A percentile compares a stretch with the other conserved stretches of the same genome.
These are phyloP conservation scores for Lactifluus rugatus DNA, from an alignment of 768 basidiomycete genomes.

Conservation along the genomic window DNA sequence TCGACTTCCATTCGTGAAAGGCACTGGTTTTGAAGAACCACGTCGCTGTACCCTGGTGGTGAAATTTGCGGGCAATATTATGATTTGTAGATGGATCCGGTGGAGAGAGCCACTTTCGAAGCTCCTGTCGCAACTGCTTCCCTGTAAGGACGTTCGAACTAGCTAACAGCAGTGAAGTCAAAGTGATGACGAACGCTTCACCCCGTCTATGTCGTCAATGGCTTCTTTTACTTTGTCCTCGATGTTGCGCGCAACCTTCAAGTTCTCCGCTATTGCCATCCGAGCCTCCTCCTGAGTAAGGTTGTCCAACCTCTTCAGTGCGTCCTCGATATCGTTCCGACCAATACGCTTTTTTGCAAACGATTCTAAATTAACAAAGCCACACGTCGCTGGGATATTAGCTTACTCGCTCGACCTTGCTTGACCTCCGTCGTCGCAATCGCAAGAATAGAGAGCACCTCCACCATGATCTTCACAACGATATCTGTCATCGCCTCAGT, in stretches of 20 bases:
- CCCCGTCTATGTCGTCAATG: background rate
- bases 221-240: background rate
- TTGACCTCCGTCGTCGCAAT: background rate
- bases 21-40: background rate
- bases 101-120: background rate
- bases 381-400: background rate
- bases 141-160: background rate
- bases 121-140: background rate
- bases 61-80: background rate
- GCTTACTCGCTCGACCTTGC: background rate
- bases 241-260: background rate
- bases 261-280: background rate
- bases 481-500: background rate
- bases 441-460: background rate
- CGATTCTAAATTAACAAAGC: background rate
- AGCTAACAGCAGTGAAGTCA: background rate
- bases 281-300: background rate
- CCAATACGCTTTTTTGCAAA: background rate
- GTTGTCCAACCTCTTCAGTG: background rate
- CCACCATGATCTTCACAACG: background rate
- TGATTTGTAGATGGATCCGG: background rate
- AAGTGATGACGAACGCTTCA: background rate
- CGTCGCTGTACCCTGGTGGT: background rate
- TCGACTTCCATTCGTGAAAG: background rate
- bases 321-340: background rate